Evolutionary conservation across 2,329 filamentous ascomycete species (phyloP).

Genomic region (Sarocladium brachiariae): DNA sequence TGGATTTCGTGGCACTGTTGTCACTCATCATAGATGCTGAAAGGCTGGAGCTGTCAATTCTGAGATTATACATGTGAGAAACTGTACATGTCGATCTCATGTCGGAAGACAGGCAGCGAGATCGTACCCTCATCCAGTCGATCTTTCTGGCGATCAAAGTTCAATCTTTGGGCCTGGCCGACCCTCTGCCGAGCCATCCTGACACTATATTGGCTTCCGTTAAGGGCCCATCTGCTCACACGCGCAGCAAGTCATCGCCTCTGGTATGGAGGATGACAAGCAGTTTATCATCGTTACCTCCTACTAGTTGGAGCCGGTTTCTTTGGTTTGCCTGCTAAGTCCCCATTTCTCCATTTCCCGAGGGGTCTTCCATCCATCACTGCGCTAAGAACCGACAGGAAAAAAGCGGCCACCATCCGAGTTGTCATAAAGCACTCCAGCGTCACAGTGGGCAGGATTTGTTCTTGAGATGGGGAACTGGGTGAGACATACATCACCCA

Average conservation of each 20-base stretch:
- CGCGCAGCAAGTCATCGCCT: slow-evolving; percentile 1
- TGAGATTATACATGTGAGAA: slow-evolving; percentile 1
- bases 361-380: background rate
- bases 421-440: background rate
- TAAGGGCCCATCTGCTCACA: slow-evolving; percentile 9
- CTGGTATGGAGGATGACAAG: background rate
- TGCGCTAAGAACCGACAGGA: background rate
- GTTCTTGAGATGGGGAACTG: background rate
- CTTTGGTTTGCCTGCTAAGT: too few relatives aligned
- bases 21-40: too few relatives aligned
- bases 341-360: background rate
- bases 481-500: slow-evolving; percentile 1
- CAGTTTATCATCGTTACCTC: too few relatives aligned
- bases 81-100: background rate
- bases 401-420: background rate
- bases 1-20: too few relatives aligned
- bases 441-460: slow-evolving; percentile 1
- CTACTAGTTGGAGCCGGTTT: too few relatives aligned
- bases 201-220: background rate
- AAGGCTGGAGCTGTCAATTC: background rate
- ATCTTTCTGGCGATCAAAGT: slow-evolving; percentile 4
- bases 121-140: slow-evolving; percentile 3
- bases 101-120: background rate
- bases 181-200: slow-evolving; percentile 7
- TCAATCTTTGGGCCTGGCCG: background rate